A percentile compares a stretch with the other conserved stretches of the same genome.
Conservation (phyloP, 2,329 filamentous ascomycete genomes). For the Beauveria bassiana region DNA sequence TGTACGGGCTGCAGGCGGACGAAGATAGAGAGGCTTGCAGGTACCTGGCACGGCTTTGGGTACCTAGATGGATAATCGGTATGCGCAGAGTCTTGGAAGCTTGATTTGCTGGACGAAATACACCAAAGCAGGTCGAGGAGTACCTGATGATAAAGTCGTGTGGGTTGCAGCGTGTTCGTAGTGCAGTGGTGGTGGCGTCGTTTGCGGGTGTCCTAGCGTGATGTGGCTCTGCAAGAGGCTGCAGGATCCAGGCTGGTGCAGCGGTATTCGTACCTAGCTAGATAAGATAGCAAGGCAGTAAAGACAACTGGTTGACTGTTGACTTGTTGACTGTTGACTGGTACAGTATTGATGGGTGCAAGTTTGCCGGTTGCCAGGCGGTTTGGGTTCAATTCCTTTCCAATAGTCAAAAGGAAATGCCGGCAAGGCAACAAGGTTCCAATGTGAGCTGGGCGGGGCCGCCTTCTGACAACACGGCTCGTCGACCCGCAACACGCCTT, state of each 20-base stretch:
- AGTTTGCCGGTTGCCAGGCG: background rate
- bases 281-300: background rate
- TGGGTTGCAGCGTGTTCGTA: background rate
- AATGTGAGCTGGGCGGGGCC: background rate
- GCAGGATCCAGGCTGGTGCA: background rate
- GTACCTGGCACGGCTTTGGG: background rate
- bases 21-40: background rate
- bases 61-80: too few species aligned
- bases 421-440: background rate
- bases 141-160: background rate
- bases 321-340: background rate
- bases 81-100: too few species aligned
- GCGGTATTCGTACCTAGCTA: background rate
- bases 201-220: constrained; percentile 6
- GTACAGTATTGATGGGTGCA: too few species aligned
- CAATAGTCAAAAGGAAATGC: background rate
- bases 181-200: constrained; percentile 1
- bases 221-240: background rate
- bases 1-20: background rate
- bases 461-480: background rate
- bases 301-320: background rate
- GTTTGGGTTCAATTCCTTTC: background rate
- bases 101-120: too few species aligned
- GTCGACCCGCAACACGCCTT: constrained; percentile 5
- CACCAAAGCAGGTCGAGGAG: too few species aligned